phyloP scores from a whole-genome alignment of 1,284 basidiomycete species.

The Uromyces viciae-fabae region DNA sequence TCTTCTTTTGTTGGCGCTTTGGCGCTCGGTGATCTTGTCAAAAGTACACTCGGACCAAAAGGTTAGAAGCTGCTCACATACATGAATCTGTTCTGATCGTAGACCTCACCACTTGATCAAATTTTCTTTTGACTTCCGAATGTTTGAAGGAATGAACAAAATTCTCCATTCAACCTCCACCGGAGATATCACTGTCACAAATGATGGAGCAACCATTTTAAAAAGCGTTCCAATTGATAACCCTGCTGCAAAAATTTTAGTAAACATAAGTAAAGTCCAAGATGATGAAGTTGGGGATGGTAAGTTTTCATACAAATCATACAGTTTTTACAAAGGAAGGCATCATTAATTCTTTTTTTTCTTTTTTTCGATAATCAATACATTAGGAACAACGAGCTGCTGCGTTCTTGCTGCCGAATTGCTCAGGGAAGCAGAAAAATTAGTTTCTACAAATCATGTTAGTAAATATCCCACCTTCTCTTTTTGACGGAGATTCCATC shows the following conservation, averaged over 20 bases:
- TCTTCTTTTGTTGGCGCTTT: conserved; percentile 96
- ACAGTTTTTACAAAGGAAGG: background rate
- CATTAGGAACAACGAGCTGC: conserved; percentile 40
- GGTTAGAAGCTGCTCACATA: conserved; percentile 56
- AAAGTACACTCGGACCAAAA: conserved; percentile 96
- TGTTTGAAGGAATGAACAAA: conserved; percentile 68
- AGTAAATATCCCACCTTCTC: background rate
- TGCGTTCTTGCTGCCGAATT: conserved; percentile 90
- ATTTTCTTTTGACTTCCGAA: background rate
- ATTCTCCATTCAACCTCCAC: conserved; percentile 86
- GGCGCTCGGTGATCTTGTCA: conserved; percentile 94
- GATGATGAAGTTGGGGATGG: conserved; percentile 99
- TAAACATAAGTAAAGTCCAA: conserved; percentile 99
- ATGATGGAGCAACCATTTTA: conserved; percentile 97
- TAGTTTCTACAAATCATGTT: conserved; percentile 63
- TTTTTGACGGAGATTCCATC: background rate
- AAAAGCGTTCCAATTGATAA: conserved; percentile 97
- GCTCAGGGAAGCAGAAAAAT: conserved; percentile 88
- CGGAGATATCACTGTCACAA: conserved; percentile 93
- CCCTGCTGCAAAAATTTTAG: conserved; percentile 96
- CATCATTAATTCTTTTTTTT: background rate
- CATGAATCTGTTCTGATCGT: background rate
- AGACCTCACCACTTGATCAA: background rate
- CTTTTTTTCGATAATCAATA: background rate
- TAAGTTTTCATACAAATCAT: background rate